Evolutionary conservation across 2,329 filamentous ascomycete genomes (phyloP), one percentile per base, ranked within the genome.

Genomic region (Setomelanomma holmii): DNA sequence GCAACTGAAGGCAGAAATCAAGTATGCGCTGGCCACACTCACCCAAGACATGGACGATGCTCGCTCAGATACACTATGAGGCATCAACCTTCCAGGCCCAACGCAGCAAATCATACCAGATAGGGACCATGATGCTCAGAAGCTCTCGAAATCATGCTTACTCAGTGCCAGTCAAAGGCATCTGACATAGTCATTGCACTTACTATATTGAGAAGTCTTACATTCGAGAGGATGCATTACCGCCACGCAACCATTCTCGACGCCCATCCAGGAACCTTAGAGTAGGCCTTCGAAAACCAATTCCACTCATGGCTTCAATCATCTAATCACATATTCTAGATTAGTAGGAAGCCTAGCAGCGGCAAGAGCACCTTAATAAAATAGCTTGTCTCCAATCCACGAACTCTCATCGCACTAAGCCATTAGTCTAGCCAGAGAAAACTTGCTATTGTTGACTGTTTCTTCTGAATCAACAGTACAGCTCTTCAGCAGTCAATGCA

Each of bases 341-440:
- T 81, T 12, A 73, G 67, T 27, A 79, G 79, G 1, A 80, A 79
- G 36, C 74, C 78, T 1, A 78, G 79, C 0, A 77, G 76, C 16
- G 79, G 79, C 10, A 81, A 81, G 47, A 80, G 78, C 1, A 80
- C 77, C 0, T 52, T 81, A 16, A 79, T 81, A 75, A 58, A 49
- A 36, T 58, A 41, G 23, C 43, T 60, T 2, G 49, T 48, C 12
- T 21, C 38, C 16, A 30, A 50, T 39, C 4, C 36, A 12, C n/a
- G 34, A 11, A 58, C 55, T 7, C 23, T 8, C 12, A 21, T n/a
- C 1, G 8, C n/a, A 1, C 45, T 58, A 10, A n/a, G 35, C 3
- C 12, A 47, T 4, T 45, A 42, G 41, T 43, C 47, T 12, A 24
- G 40, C 4, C 12, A 14, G 4, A 10, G 16, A 4, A 16, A 39